Base-by-base conservation (phyloP, 78 protist genomes). In the Dictyostelium brefeldianum region DNA sequence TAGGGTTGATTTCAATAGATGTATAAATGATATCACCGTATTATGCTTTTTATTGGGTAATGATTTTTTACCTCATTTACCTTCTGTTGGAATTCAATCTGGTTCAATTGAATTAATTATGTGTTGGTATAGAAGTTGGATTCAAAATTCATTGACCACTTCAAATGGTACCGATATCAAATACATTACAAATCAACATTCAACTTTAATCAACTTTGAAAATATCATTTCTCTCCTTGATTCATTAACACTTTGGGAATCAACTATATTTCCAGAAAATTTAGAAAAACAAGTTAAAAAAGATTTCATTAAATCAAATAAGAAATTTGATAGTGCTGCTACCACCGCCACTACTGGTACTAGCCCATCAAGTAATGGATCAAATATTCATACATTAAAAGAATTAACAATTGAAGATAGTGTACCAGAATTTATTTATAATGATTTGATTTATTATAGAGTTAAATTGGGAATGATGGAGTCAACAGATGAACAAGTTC, bases 41-140 rank as follows among this genome's bases (percentile, higher is more conserved):
- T 54, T 99, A 41, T 98, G 99, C 94, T 97, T 97, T 94, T 92
- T 98, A 25, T 92, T 96, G 1, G 99, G 99, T 9, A 99, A 99
- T 83, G 99, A 99, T 81, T 99, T 99, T 75, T 81, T 99, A 12
- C 99, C 99, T 17, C 99, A 97, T 81, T 36, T 98, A n/a, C 99
- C 99, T 11, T 53, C 98, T 9, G 75, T 99, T 47, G 95, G 83
- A 9, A 99, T 99, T 80, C 70, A 77, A 51, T 83, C 81, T 29
- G 99, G 99, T 22, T 97, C 98, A 6, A 64, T 98, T 22, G 98
- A 96, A 78, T 67, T 75, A 27, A 78, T 98, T 25, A 0, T 96
- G 47, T 78, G 80, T 27, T 20, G 94, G 75, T 98, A 98, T 94
- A 18, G 20, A 59, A 25, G 5, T 11, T 87, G 84, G 83, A n/a